Percentiles rank a stretch among this genome's conserved stretches.
phyloP scores from a whole-genome alignment of 2,329 filamentous ascomycete genomes.

The Botrytis cinerea region DNA sequence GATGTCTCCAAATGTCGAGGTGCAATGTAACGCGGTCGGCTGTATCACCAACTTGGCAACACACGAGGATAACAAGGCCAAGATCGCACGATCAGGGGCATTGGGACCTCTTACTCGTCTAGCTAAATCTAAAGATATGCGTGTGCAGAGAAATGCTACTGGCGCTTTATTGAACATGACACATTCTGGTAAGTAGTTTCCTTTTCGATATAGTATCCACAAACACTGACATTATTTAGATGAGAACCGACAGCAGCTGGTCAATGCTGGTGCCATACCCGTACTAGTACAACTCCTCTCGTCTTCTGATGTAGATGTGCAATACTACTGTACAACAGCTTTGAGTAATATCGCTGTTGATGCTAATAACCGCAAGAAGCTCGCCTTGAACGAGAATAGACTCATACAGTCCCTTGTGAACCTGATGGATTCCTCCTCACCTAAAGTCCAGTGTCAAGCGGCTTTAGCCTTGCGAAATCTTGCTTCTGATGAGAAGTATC shows the following conservation, averaged over 20 bases:
- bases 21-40: constrained; percentile 97
- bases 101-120: constrained; percentile 86
- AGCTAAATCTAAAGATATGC: constrained; percentile 97
- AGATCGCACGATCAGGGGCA: constrained; percentile 93
- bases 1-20: constrained; percentile 96
- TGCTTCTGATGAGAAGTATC: constrained; percentile 97
- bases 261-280: constrained; percentile 96
- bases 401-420: constrained; percentile 93
- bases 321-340: constrained; percentile 98
- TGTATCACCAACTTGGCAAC: constrained; percentile 98
- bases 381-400: constrained; percentile 86
- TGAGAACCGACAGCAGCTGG: constrained; percentile 95
- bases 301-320: constrained; percentile 92
- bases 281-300: constrained; percentile 93
- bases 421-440: constrained; percentile 95
- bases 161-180: constrained; percentile 98
- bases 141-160: constrained; percentile 95
- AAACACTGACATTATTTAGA: constrained; percentile 54
- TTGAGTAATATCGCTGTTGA: constrained; percentile 99
- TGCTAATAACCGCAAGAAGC: constrained; percentile 82
- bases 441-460: constrained; percentile 97
- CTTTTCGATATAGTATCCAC: not conserved
- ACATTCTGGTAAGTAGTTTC: constrained; percentile 73
- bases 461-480: constrained; percentile 91
- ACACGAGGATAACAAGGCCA: constrained; percentile 98